phyloP scores from a whole-genome alignment of 75 land plant genomes.

The Pseudotsuga menziesii region DNA sequence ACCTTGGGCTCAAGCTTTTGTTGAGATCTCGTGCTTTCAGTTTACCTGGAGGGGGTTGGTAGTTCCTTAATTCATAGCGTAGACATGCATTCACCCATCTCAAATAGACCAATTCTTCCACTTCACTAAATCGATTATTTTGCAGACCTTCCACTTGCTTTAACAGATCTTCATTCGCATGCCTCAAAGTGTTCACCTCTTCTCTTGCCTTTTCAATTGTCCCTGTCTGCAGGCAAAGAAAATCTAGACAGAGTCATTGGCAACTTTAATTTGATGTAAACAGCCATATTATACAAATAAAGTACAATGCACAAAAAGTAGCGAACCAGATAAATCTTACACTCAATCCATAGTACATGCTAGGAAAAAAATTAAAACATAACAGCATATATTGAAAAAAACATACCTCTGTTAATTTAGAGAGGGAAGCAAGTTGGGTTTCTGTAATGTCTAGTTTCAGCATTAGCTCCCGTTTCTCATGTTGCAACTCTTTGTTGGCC shows the following conservation, averaged over 20 bases:
- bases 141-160: slow-evolving; percentile 75
- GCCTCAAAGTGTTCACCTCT: slow-evolving; percentile 26
- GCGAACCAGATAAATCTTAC: neutral
- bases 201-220: slow-evolving; percentile 28
- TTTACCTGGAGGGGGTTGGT: slow-evolving; percentile 56
- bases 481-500: slow-evolving; percentile 41
- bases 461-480: slow-evolving; percentile 70
- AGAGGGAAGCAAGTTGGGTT: slow-evolving; percentile 38
- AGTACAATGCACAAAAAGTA: neutral
- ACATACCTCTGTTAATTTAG: slow-evolving; percentile 53
- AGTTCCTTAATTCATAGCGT: slow-evolving; percentile 84
- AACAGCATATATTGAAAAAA: neutral
- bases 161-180: slow-evolving; percentile 59
- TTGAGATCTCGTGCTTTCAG: slow-evolving; percentile 76
- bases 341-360: too few species aligned
- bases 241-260: neutral
- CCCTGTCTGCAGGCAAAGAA: slow-evolving; percentile 35
- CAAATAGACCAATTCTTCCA: slow-evolving; percentile 91
- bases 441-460: slow-evolving; percentile 59
- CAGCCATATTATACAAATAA: neutral
- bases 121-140: slow-evolving; percentile 74
- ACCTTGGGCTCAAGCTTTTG: slow-evolving; percentile 76
- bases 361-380: neutral
- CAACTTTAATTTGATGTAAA: neutral
- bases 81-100: slow-evolving; percentile 96